phyloP scores from a whole-genome alignment of 2,329 filamentous ascomycete species.

The Claviceps sorghi region DNA sequence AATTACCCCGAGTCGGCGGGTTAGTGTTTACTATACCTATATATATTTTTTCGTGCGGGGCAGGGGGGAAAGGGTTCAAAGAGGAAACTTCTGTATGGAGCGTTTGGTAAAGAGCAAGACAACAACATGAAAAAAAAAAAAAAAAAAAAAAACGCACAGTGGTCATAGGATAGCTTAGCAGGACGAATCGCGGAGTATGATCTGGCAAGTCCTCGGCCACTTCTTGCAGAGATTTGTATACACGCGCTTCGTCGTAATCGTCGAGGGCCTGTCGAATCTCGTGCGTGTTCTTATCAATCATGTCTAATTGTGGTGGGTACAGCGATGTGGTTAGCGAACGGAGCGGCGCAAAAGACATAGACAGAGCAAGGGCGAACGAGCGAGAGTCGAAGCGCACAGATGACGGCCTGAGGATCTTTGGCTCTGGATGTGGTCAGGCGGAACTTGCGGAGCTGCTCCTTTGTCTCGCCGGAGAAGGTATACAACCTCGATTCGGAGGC shows the following conservation, averaged over 20 bases:
- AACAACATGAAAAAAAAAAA: neutral
- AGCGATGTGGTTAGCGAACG: neutral
- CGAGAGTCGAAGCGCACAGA: conserved; percentile 46
- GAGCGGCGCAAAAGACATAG: neutral
- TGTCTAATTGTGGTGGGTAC: conserved; percentile 39
- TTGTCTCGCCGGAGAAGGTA: conserved; percentile 82
- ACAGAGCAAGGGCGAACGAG: too few species aligned
- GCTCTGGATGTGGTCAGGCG: conserved; percentile 78
- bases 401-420: conserved; percentile 76
- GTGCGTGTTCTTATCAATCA: conserved; percentile 79
- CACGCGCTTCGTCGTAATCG: conserved; percentile 48
- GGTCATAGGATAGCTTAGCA: conserved; percentile 75
- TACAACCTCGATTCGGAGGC: conserved; percentile 77
- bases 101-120: neutral
- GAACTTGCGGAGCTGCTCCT: conserved; percentile 85
- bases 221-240: conserved; percentile 69
- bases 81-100: too few species aligned
- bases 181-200: conserved; percentile 75
- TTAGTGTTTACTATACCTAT: neutral
- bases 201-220: conserved; percentile 84
- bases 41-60: neutral
- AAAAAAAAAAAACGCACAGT: neutral
- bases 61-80: neutral
- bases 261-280: conserved; percentile 59
- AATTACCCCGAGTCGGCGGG: neutral